These are phyloP conservation scores for Histomonas meleagridis DNA, from an alignment of 208 protist species.

Conservation along the genomic window DNA sequence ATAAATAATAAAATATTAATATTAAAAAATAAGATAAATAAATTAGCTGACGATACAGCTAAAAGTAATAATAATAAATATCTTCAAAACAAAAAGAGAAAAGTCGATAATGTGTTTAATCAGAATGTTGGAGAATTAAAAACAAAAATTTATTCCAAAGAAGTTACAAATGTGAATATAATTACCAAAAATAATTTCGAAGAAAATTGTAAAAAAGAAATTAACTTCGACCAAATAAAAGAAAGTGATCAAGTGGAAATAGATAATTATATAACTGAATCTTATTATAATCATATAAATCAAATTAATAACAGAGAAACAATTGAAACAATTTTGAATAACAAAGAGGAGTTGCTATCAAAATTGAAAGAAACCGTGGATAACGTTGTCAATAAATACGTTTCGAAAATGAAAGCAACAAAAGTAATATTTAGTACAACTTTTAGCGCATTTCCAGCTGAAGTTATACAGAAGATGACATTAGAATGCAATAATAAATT, in stretches of 20 bases:
- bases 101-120: background rate
- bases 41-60: background rate
- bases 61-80: constrained; percentile 27
- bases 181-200: background rate
- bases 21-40: background rate
- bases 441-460: too few relatives aligned
- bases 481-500: too few relatives aligned
- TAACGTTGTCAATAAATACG: too few relatives aligned
- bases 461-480: too few relatives aligned
- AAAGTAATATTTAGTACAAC: too few relatives aligned
- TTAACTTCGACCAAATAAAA: background rate
- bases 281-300: background rate
- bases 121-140: background rate
- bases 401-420: too few relatives aligned
- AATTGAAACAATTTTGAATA: too few relatives aligned
- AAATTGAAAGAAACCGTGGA: too few relatives aligned
- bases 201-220: background rate
- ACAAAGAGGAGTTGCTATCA: too few relatives aligned
- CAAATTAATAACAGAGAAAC: background rate
- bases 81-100: background rate
- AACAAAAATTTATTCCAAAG: background rate
- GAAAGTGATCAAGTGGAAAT: background rate
- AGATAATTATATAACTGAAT: background rate
- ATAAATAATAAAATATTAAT: background rate
- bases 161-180: background rate